Percentiles rank a stretch among this genome's conserved stretches.
Evolutionary conservation across 73 alveolate genomes (phyloP).

Genomic region (Tetrahymena malaccensis): DNA sequence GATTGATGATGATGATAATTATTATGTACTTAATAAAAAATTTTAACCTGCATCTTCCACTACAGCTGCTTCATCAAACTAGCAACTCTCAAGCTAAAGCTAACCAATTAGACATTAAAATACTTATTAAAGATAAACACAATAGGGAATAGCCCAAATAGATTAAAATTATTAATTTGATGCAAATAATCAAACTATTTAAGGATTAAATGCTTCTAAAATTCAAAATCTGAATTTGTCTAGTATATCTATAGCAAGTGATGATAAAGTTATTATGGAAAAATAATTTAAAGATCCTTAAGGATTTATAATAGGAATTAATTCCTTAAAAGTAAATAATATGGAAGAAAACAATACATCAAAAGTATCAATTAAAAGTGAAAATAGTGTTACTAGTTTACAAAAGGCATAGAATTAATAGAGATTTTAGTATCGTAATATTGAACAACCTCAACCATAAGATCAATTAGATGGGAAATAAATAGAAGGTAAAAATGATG

Average conservation of each 20-base stretch:
- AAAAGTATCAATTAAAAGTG: background rate
- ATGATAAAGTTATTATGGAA: background rate
- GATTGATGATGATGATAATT: background rate
- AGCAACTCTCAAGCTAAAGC: background rate
- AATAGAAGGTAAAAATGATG: background rate
- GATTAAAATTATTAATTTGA: background rate
- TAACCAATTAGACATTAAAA: background rate
- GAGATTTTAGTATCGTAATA: no score
- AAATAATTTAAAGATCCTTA: background rate
- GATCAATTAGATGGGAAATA: background rate
- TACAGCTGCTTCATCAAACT: background rate
- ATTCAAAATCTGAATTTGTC: background rate
- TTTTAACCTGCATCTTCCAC: background rate
- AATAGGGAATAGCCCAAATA: background rate
- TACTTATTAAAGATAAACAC: background rate
- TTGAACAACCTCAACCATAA: background rate
- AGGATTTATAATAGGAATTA: background rate
- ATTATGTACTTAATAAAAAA: no score
- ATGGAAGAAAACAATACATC: background rate
- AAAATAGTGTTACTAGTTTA: background rate
- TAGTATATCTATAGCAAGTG: background rate
- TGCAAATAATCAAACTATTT: background rate
- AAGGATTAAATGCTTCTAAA: background rate
- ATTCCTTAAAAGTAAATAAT: background rate
- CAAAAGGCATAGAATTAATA: background rate